phyloP scores from a whole-genome alignment of 1,284 basidiomycete species.

The Cryptococcus wingfieldii region DNA sequence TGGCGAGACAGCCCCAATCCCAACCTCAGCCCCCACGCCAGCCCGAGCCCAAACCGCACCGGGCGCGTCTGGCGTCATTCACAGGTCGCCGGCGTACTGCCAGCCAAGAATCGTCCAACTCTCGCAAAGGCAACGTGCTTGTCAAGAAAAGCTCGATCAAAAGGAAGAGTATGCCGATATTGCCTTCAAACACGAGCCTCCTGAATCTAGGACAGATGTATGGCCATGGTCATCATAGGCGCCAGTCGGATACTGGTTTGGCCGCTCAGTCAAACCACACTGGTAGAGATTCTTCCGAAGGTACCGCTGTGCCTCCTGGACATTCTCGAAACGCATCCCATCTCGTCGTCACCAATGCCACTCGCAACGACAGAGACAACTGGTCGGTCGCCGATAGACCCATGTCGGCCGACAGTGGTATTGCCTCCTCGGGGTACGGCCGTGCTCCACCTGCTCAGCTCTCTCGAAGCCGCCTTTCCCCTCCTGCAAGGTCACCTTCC shows the following conservation, averaged over 20 bases:
- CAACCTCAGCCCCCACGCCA: background rate
- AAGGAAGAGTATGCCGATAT: constrained; percentile 2
- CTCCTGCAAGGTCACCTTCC: background rate
- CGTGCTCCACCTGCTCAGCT: background rate
- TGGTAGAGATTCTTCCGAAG: background rate
- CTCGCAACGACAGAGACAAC: background rate
- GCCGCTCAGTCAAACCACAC: background rate
- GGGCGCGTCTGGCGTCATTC: background rate
- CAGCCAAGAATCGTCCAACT: constrained; percentile 10
- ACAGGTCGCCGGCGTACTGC: background rate
- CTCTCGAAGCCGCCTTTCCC: background rate
- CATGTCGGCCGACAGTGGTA: background rate
- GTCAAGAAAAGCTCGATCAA: constrained; percentile 26
- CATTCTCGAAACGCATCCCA: background rate
- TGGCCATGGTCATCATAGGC: background rate
- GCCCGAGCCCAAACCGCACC: background rate
- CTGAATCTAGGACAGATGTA: background rate
- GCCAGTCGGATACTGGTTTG: background rate
- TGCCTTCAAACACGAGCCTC: background rate
- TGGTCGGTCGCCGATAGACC: constrained; percentile 8
- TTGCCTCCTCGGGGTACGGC: background rate
- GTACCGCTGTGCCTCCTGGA: background rate
- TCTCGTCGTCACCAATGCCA: constrained; percentile 5
- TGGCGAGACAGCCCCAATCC: background rate
- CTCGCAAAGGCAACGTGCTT: constrained; percentile 12